Conservation (phyloP, 2,329 filamentous ascomycete species). For the Penicillium sumatraense region DNA sequence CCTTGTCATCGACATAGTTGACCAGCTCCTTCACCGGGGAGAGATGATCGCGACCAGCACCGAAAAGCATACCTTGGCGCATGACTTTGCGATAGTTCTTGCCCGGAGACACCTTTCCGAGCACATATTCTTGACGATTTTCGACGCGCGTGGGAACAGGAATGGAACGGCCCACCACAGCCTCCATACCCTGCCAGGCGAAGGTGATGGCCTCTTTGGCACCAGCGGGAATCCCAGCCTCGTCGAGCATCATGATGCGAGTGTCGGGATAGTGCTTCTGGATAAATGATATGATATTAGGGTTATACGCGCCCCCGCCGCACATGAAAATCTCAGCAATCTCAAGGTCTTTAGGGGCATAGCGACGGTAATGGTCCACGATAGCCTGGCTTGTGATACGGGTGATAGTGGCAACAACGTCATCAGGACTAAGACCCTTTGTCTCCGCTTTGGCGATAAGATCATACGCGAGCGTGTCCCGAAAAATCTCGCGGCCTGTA, state of each 20-base stretch:
- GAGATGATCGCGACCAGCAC: slow-evolving; percentile 49
- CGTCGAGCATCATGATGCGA: slow-evolving; percentile 60
- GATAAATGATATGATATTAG: slow-evolving; percentile 61
- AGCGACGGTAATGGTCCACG: slow-evolving; percentile 44
- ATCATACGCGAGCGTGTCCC: slow-evolving; percentile 59
- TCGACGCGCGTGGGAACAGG: slow-evolving; percentile 60
- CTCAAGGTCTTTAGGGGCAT: slow-evolving; percentile 51
- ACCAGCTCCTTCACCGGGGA: slow-evolving; percentile 56
- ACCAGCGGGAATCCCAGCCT: slow-evolving; percentile 60
- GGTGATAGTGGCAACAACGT: slow-evolving; percentile 63
- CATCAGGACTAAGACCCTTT: slow-evolving; percentile 53
- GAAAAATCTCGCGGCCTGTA: slow-evolving; percentile 64
- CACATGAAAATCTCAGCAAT: slow-evolving; percentile 66
- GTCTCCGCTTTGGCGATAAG: slow-evolving; percentile 53
- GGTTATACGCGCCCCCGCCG: slow-evolving; percentile 62
- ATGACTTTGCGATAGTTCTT: slow-evolving; percentile 60
- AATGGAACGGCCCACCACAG: slow-evolving; percentile 59
- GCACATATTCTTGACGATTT: slow-evolving; percentile 55
- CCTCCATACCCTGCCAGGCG: slow-evolving; percentile 66
- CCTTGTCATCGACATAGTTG: slow-evolving; percentile 55
- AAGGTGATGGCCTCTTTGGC: slow-evolving; percentile 66
- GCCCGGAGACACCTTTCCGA: slow-evolving; percentile 61
- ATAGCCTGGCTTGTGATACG: slow-evolving; percentile 64
- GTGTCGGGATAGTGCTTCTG: slow-evolving; percentile 54
- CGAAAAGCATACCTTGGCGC: slow-evolving; percentile 58